These are phyloP conservation scores for Penicillium sp. DNA, from an alignment of 2,329 filamentous ascomycete genomes.

Conservation along the genomic window DNA sequence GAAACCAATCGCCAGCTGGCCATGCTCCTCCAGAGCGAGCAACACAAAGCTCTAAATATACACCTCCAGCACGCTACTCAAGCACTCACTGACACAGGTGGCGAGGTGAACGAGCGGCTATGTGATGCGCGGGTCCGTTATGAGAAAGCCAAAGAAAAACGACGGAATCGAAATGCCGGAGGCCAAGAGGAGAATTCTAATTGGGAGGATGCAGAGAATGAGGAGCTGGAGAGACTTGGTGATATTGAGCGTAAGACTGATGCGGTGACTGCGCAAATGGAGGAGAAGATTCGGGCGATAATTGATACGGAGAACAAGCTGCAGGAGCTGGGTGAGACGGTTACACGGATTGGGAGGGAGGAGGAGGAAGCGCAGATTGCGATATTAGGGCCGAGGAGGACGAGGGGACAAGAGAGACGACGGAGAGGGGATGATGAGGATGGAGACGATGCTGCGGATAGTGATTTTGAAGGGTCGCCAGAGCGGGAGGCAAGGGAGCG, in stretches of 20 bases:
- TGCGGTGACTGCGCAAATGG: constrained; percentile 55
- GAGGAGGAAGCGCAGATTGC: constrained; percentile 30
- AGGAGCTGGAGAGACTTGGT: constrained; percentile 40
- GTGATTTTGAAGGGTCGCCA: constrained; percentile 39
- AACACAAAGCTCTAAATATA: constrained; percentile 47
- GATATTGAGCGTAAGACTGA: constrained; percentile 50
- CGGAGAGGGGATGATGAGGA: constrained; percentile 31
- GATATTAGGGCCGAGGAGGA: constrained; percentile 25
- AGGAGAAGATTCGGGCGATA: constrained; percentile 56
- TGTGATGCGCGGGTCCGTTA: constrained; percentile 34
- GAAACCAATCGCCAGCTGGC: constrained; percentile 49
- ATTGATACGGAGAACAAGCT: constrained; percentile 58
- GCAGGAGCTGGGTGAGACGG: constrained; percentile 43
- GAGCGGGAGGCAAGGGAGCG: constrained; percentile 39
- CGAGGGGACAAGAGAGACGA: constrained; percentile 14
- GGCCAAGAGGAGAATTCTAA: background rate
- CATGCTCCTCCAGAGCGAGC: constrained; percentile 43
- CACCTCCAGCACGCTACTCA: constrained; percentile 50
- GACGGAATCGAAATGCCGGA: constrained; percentile 14
- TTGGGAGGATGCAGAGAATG: constrained; percentile 21
- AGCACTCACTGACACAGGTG: constrained; percentile 51
- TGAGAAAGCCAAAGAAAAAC: constrained; percentile 35
- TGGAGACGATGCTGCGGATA: constrained; percentile 42
- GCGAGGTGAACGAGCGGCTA: constrained; percentile 57
- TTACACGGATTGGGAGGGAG: constrained; percentile 47